phyloP scores from a whole-genome alignment of 2,329 filamentous ascomycete genomes.

The Elsinoe australis region DNA sequence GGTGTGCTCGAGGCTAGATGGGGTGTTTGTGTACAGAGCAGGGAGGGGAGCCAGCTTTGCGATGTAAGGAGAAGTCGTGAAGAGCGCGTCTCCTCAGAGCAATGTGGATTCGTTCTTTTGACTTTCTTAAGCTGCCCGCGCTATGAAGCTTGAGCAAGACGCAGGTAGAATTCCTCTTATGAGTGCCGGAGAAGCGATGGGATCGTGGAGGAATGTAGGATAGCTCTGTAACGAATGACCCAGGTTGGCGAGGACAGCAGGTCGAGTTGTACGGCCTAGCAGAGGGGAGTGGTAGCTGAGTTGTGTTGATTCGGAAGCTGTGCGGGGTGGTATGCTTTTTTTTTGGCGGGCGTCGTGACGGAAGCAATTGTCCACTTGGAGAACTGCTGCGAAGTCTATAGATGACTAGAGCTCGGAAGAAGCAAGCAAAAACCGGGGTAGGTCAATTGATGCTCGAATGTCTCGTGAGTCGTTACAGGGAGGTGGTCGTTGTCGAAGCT shows the following conservation, averaged over 20 bases:
- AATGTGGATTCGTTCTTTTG: neutral
- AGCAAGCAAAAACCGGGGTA: neutral
- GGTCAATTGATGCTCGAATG: neutral
- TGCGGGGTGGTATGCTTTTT: slow-evolving; percentile 6
- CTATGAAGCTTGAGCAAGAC: too few species aligned
- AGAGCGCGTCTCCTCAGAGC: neutral
- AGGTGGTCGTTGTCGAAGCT: neutral
- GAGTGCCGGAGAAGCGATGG: neutral
- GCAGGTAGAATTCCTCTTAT: too few species aligned
- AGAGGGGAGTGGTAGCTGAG: neutral
- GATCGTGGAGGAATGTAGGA: neutral
- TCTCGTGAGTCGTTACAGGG: slow-evolving; percentile 5
- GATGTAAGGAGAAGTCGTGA: neutral
- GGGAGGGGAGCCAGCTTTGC: slow-evolving; percentile 12
- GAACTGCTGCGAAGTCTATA: slow-evolving; percentile 2
- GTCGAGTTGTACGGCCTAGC: neutral
- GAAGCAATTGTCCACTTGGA: neutral
- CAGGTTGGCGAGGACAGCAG: neutral
- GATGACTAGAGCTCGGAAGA: neutral
- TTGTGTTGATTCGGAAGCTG: neutral
- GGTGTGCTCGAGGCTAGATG: neutral
- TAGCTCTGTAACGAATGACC: slow-evolving; percentile 5
- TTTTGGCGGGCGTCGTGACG: slow-evolving; percentile 3
- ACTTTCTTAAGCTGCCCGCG: too few species aligned
- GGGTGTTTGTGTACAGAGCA: neutral